A percentile compares a stretch with the other conserved stretches of the same genome.
Evolutionary conservation across 352 stramenopile genomes (phyloP).

Genomic region (Phytophthora meadii): DNA sequence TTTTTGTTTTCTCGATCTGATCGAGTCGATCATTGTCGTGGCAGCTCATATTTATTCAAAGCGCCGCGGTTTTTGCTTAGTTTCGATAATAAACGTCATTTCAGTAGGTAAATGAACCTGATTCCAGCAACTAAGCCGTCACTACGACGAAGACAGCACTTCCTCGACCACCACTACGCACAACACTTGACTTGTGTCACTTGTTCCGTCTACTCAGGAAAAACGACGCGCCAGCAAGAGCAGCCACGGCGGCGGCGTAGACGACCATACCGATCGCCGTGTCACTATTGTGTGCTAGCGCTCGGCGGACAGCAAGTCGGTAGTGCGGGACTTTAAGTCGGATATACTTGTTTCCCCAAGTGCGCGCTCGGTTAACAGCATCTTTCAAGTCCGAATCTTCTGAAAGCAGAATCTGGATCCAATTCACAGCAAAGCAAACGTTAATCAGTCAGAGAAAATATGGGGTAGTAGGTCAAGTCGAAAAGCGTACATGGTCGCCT

Average conservation of each 20-base stretch:
- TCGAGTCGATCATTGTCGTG: constrained; percentile 7
- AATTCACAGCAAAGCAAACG: constrained; percentile 4
- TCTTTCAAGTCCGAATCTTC: constrained; percentile 85
- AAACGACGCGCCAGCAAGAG: constrained; percentile 81
- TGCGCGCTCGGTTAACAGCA: constrained; percentile 75
- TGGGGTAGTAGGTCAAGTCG: neutral
- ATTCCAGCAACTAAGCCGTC: too few species aligned
- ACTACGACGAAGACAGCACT: neutral
- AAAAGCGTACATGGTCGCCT: constrained; percentile 66
- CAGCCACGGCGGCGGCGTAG: constrained; percentile 76
- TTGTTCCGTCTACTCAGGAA: constrained; percentile 77
- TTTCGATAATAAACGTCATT: constrained; percentile 23
- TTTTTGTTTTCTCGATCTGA: constrained; percentile 3
- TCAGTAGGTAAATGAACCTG: too few species aligned
- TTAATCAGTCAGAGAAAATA: constrained; percentile 6
- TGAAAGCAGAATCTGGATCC: constrained; percentile 71
- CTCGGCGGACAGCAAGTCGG: constrained; percentile 51
- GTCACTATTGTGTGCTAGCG: constrained; percentile 53
- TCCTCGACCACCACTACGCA: constrained; percentile 4
- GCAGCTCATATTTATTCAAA: constrained; percentile 47
- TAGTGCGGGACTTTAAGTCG: constrained; percentile 70
- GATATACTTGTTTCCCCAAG: constrained; percentile 88
- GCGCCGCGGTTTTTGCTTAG: constrained; percentile 30
- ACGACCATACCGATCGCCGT: constrained; percentile 78
- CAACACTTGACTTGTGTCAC: constrained; percentile 10